Evolutionary conservation across 176 grass and related monocot genomes (phyloP), one percentile per base, ranked within the genome.

Genomic region (Carex parvula): DNA sequence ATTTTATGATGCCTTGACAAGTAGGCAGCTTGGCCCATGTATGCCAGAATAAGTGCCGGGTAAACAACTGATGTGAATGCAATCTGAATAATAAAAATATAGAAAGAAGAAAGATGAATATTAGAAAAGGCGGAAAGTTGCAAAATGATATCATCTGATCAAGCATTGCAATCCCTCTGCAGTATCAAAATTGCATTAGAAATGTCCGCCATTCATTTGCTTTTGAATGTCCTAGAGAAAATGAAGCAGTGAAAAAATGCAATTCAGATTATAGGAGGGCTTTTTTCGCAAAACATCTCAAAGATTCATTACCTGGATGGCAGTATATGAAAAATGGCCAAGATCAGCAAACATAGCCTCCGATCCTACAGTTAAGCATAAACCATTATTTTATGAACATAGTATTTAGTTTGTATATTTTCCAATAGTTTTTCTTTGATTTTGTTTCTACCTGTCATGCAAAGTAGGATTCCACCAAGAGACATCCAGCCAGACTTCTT

Each of bases 311-410:
- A 95, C 95, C 89, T 98, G 96, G 70, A 99, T 99, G 63, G 96
- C 93, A 87, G 88, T 92, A 60, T 92, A 99, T 21, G 96, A 95
- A 84, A 99, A 99, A 76, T 99, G 96, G 2, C 96, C 96, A 71
- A 99, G 96, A 87, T 99, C 96, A 16, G 96, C 96, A 84, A 99
- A 99, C 96, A 99, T 99, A 80, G 96, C 96, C 91, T 99, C 96
- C 1, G 96, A 99, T 86, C 96, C 96, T 98, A 85, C 70, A 79
- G 39, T 61, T 10, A 84, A 57, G 65, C 35, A 30, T 14, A 4
- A 2, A 15, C 56, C 55, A 32, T 85, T 44, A 91, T 22, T 57
- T 41, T 5, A 88, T 26, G 8, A 84, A 67, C 73, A 16, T 54
- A 60, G 14, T 20, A 60, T 60, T 59, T n/a, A 70, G 32, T 80